Conservation (phyloP, 2,329 filamentous ascomycete genomes). For the Aspergillus costaricaensis region DNA sequence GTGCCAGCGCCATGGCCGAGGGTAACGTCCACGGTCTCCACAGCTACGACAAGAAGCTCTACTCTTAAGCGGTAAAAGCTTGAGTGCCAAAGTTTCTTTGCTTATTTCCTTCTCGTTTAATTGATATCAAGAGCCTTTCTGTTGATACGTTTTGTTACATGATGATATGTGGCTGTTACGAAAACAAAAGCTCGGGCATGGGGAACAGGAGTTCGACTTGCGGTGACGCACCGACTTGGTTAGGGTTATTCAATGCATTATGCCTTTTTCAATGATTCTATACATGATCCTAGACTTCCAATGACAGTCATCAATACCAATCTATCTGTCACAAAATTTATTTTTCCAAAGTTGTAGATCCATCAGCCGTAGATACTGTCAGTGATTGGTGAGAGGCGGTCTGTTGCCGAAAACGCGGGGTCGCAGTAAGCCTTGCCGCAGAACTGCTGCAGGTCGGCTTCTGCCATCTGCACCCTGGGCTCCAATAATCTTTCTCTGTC, state of each 20-base stretch:
- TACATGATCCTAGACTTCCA: neutral
- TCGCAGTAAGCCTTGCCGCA: neutral
- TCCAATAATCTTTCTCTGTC: neutral
- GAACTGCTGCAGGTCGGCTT: neutral
- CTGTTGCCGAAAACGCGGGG: neutral
- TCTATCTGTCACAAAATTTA: neutral
- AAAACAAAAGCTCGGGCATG: conserved; percentile 37
- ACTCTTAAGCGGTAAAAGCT: conserved; percentile 62
- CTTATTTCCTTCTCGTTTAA: conserved; percentile 21
- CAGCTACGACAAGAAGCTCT: conserved; percentile 99
- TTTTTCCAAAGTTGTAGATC: neutral
- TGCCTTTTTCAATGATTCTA: conserved; percentile 5
- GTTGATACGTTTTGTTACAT: conserved; percentile 28
- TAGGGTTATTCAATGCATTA: conserved; percentile 13
- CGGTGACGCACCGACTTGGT: conserved; percentile 25
- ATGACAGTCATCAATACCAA: neutral
- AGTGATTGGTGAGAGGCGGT: neutral
- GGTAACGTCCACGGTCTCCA: conserved; percentile 95
- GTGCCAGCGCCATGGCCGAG: conserved; percentile 91
- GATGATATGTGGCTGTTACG: conserved; percentile 33
- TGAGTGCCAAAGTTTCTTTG: conserved; percentile 7
- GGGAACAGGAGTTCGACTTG: conserved; percentile 34
- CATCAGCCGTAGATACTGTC: neutral
- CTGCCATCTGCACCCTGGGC: neutral
- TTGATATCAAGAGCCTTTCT: conserved; percentile 16